Conservation (phyloP, 352 stramenopile genomes). For the Globisporangium emineosum region DNA sequence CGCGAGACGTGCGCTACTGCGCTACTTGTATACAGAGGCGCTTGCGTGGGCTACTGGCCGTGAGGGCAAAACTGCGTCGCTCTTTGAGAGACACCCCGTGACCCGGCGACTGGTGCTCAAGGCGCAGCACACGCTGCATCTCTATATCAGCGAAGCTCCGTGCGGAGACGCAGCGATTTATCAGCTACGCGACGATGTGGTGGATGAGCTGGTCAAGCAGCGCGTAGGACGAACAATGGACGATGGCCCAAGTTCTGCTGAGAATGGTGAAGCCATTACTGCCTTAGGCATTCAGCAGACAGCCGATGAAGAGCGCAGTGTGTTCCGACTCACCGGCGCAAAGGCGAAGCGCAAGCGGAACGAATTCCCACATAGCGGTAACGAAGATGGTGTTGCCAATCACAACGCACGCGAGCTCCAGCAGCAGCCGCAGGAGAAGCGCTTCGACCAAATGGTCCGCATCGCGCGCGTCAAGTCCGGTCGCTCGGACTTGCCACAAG, state of each 20-base stretch:
- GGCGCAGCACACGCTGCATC: slow-evolving; percentile 67
- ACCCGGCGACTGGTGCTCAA: slow-evolving; percentile 49
- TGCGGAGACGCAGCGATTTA: slow-evolving; percentile 95
- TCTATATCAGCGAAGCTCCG: slow-evolving; percentile 92
- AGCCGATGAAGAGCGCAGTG: slow-evolving; percentile 30
- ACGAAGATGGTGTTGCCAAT: background rate
- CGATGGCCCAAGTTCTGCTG: background rate
- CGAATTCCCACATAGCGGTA: slow-evolving; percentile 2
- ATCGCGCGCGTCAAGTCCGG: slow-evolving; percentile 89
- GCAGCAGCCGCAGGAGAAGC: slow-evolving; percentile 27
- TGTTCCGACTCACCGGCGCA: slow-evolving; percentile 59
- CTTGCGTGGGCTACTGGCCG: slow-evolving; percentile 22
- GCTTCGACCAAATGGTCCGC: slow-evolving; percentile 68
- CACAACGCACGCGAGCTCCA: too few relatives aligned
- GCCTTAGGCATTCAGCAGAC: background rate
- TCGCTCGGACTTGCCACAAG: slow-evolving; percentile 84
- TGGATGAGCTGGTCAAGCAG: slow-evolving; percentile 52
- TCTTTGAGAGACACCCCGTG: slow-evolving; percentile 39
- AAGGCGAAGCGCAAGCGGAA: slow-evolving; percentile 43
- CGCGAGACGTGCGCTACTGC: slow-evolving; percentile 77
- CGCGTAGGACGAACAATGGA: slow-evolving; percentile 24
- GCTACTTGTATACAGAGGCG: slow-evolving; percentile 84
- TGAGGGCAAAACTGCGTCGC: slow-evolving; percentile 28
- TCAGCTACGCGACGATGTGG: slow-evolving; percentile 63
- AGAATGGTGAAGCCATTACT: background rate